Conservation (phyloP, 1,284 basidiomycete species). For the Moesziomyces antarcticus region DNA sequence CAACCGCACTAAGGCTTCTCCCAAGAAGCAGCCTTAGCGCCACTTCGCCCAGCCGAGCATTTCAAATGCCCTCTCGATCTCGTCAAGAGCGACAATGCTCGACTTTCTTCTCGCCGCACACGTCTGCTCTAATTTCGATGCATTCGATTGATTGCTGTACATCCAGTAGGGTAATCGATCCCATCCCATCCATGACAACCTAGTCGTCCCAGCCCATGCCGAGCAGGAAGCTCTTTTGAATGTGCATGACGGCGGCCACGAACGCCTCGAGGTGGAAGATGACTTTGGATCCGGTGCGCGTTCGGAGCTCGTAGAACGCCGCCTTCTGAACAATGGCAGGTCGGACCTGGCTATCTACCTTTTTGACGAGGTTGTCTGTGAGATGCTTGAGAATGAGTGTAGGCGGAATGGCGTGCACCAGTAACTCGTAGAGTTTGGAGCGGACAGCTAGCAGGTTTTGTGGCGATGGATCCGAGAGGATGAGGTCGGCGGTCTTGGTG, state of each 20-base stretch:
- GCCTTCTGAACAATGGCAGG: constrained; percentile 71
- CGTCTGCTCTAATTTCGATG: too few species aligned
- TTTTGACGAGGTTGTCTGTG: constrained; percentile 83
- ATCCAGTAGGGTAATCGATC: background rate
- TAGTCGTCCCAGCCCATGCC: constrained; percentile 53
- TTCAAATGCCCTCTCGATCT: too few species aligned
- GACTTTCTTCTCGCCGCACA: background rate
- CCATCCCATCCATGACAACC: background rate
- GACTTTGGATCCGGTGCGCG: constrained; percentile 60
- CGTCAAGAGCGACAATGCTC: background rate
- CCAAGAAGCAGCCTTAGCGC: constrained; percentile 18
- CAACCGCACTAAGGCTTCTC: constrained; percentile 12
- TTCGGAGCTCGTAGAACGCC: constrained; percentile 77
- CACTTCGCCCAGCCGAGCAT: background rate
- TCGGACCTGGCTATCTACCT: constrained; percentile 76
- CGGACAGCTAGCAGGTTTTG: constrained; percentile 90
- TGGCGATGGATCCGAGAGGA: constrained; percentile 92
- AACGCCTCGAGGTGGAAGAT: constrained; percentile 68
- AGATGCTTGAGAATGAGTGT: constrained; percentile 70
- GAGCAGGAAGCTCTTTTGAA: constrained; percentile 61
- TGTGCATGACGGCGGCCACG: constrained; percentile 65
- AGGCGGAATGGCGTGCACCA: constrained; percentile 98
- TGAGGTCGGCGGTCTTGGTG: constrained; percentile 89
- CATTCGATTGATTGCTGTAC: background rate
- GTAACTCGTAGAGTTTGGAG: constrained; percentile 90